Evolutionary conservation across 2,329 filamentous ascomycete species (phyloP).

Genomic region (Penicillium expansum): DNA sequence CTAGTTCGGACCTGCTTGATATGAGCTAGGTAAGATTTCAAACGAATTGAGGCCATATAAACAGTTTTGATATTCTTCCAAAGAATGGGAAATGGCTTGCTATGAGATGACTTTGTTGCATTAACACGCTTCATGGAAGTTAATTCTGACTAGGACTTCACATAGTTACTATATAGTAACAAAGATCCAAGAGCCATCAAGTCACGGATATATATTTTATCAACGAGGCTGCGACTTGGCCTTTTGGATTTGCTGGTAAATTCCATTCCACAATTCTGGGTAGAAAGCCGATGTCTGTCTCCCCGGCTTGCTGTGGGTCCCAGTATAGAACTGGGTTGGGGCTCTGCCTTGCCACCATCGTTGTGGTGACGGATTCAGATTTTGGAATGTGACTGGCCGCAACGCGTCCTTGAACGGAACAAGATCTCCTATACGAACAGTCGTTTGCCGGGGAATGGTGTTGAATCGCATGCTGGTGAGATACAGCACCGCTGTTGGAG

Average conservation of each 20-base stretch:
- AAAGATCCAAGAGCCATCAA: not conserved
- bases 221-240: slow-evolving; percentile 3
- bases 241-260: slow-evolving; percentile 42
- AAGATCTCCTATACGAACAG: slow-evolving; percentile 45
- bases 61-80: too few relatives aligned
- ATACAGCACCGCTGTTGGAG: slow-evolving; percentile 43
- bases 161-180: not conserved
- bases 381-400: slow-evolving; percentile 44
- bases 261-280: slow-evolving; percentile 45
- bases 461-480: slow-evolving; percentile 48
- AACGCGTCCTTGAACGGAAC: slow-evolving; percentile 33
- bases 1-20: not conserved
- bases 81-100: not conserved
- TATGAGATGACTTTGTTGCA: not conserved
- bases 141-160: not conserved
- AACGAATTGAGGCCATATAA: not conserved
- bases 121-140: not conserved
- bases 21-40: not conserved
- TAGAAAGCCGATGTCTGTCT: slow-evolving; percentile 40
- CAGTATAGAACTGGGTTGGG: slow-evolving; percentile 41
- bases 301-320: slow-evolving; percentile 38
- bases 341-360: slow-evolving; percentile 40
- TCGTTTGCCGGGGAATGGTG: slow-evolving; percentile 42
- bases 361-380: slow-evolving; percentile 34
- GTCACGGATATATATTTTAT: not conserved